Evolutionary conservation across 768 basidiomycete species (phyloP).

Genomic region (Lactifluus pinguis): DNA sequence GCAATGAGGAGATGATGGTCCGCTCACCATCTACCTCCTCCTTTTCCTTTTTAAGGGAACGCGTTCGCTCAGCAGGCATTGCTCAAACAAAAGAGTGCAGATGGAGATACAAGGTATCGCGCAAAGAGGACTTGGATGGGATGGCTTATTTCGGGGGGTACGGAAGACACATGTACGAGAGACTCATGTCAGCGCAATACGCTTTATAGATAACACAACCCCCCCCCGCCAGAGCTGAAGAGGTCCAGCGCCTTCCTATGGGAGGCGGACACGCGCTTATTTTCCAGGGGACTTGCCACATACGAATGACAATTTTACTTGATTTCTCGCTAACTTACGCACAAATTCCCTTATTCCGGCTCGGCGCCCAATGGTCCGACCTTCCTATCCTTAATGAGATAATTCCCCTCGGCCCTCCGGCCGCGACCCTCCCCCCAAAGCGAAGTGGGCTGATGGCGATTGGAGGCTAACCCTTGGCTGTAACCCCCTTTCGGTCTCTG

Average conservation of each 20-base stretch:
- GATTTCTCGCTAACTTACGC: too few species aligned
- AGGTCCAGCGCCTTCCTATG: constrained; percentile 1
- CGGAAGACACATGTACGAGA: constrained; percentile 6
- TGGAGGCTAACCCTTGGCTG: neutral
- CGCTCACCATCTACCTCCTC: constrained; percentile 8
- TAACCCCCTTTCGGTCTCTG: neutral
- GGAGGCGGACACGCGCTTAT: constrained; percentile 5
- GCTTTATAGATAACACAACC: constrained; percentile 15
- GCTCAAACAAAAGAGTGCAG: neutral
- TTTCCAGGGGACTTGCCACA: constrained; percentile 8
- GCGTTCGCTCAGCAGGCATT: constrained; percentile 20
- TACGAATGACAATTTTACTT: too few species aligned
- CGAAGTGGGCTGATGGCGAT: neutral
- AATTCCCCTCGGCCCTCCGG: constrained; percentile 4
- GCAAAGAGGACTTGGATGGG: neutral
- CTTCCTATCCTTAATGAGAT: neutral
- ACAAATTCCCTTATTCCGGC: neutral
- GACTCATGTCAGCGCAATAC: neutral
- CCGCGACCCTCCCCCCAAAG: neutral
- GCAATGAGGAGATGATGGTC: neutral
- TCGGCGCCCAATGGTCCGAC: constrained; percentile 5
- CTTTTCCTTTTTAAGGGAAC: constrained; percentile 17
- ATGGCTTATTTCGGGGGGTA: constrained; percentile 12
- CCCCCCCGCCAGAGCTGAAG: neutral
- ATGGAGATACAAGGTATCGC: neutral